Percentiles rank a stretch among this genome's conserved stretches.
phyloP scores from a whole-genome alignment of 139 green algal genomes.

The Ettlia oleoabundans region DNA sequence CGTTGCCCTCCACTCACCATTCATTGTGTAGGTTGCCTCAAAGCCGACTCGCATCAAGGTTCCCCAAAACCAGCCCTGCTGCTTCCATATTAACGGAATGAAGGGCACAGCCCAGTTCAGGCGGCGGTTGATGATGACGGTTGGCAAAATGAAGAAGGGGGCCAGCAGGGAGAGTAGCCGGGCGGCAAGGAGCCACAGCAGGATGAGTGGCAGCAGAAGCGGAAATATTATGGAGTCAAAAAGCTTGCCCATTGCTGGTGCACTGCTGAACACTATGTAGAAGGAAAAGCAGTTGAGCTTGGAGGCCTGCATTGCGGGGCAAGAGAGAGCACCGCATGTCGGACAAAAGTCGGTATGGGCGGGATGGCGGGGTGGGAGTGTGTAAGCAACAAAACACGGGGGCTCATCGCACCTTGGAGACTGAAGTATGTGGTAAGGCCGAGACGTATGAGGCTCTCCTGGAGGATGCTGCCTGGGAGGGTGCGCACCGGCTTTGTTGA shows the following conservation, averaged over 20 bases:
- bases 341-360: too few species aligned
- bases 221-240: slow-evolving; percentile 52
- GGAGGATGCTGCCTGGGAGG: too few species aligned
- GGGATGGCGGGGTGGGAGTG: too few species aligned
- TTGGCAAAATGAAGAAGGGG: slow-evolving; percentile 44
- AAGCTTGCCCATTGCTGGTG: not conserved
- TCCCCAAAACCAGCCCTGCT: slow-evolving; percentile 46
- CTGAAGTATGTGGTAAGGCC: too few species aligned
- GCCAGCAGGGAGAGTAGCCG: slow-evolving; percentile 39
- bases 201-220: slow-evolving; percentile 43
- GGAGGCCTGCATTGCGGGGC: too few species aligned
- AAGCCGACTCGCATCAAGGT: slow-evolving; percentile 57
- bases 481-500: too few species aligned
- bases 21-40: slow-evolving; percentile 71
- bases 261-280: too few species aligned
- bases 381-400: too few species aligned
- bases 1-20: slow-evolving; percentile 1
- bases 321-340: too few species aligned
- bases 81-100: slow-evolving; percentile 62
- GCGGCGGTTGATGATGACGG: slow-evolving; percentile 36
- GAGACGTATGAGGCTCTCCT: too few species aligned
- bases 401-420: too few species aligned
- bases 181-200: slow-evolving; percentile 46
- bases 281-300: not conserved
- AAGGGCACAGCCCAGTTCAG: slow-evolving; percentile 82